phyloP scores from a whole-genome alignment of 306 rosid genomes.

The Rosa rugosa region DNA sequence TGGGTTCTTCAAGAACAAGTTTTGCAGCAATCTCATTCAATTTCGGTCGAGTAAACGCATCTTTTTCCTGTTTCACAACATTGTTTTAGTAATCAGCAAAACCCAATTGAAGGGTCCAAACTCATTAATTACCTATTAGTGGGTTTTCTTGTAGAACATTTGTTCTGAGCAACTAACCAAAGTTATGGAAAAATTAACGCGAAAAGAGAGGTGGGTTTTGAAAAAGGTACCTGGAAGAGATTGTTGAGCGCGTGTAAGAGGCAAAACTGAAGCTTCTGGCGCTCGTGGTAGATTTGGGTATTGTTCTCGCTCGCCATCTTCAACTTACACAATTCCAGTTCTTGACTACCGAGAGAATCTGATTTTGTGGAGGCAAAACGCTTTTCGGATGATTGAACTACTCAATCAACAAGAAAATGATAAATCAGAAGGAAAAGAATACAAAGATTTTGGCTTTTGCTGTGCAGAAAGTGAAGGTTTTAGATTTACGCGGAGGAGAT shows the following conservation, averaged over 20 bases:
- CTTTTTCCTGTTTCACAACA: constrained; percentile 50
- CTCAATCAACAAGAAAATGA: not conserved
- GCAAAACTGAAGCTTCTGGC: constrained; percentile 80
- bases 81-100: not conserved
- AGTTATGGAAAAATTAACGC: not conserved
- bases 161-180: constrained; percentile 14
- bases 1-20: constrained; percentile 53
- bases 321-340: constrained; percentile 11
- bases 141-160: not conserved
- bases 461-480: too few relatives aligned
- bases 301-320: constrained; percentile 44
- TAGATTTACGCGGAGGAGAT: too few relatives aligned
- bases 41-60: constrained; percentile 55
- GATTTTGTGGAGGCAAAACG: not conserved
- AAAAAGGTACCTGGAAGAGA: constrained; percentile 74
- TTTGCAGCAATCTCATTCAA: constrained; percentile 75
- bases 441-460: not conserved
- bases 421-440: not conserved
- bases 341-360: not conserved
- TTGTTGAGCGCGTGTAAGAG: constrained; percentile 81
- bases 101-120: not conserved
- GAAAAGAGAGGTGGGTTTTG: constrained; percentile 5
- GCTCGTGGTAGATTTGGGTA: constrained; percentile 71
- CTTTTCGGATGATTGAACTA: not conserved
- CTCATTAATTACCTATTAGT: not conserved